These are phyloP conservation scores for Aspergillus cejpii DNA, from an alignment of 2,329 filamentous ascomycete species.

Conservation along the genomic window DNA sequence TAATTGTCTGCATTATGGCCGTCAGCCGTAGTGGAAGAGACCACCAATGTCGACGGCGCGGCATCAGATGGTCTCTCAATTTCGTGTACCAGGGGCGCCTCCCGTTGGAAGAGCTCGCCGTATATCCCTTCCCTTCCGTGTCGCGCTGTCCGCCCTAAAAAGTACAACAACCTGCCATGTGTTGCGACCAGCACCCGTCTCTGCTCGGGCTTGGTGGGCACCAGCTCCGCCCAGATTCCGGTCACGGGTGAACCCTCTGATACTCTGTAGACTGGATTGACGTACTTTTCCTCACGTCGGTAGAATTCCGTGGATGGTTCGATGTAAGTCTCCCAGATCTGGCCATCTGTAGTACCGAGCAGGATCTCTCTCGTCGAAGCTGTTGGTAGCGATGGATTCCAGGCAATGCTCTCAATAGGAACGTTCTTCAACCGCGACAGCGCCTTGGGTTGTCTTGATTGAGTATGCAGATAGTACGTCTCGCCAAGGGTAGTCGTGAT, in stretches of 20 bases:
- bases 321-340: conserved; percentile 90
- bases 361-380: conserved; percentile 92
- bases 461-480: conserved; percentile 96
- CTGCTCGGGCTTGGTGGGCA: conserved; percentile 62
- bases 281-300: conserved; percentile 84
- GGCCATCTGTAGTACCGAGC: conserved; percentile 84
- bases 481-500: conserved; percentile 87
- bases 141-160: conserved; percentile 68
- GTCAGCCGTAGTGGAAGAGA: conserved; percentile 68
- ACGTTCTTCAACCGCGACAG: conserved; percentile 79
- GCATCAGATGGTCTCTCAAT: conserved; percentile 54
- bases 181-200: conserved; percentile 76
- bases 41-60: conserved; percentile 60
- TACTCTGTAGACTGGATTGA: conserved; percentile 75
- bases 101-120: conserved; percentile 77
- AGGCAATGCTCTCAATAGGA: conserved; percentile 80
- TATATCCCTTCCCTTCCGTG: conserved; percentile 77
- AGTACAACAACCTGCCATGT: conserved; percentile 68
- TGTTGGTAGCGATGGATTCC: conserved; percentile 89
- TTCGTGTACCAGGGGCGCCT: conserved; percentile 72
- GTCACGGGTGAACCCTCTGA: conserved; percentile 70
- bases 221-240: conserved; percentile 74
- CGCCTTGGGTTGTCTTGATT: conserved; percentile 78
- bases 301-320: conserved; percentile 95
- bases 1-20: conserved; percentile 48